phyloP scores from a whole-genome alignment of 495 filamentous ascomycete genomes.

The Penicillium paxilli region DNA sequence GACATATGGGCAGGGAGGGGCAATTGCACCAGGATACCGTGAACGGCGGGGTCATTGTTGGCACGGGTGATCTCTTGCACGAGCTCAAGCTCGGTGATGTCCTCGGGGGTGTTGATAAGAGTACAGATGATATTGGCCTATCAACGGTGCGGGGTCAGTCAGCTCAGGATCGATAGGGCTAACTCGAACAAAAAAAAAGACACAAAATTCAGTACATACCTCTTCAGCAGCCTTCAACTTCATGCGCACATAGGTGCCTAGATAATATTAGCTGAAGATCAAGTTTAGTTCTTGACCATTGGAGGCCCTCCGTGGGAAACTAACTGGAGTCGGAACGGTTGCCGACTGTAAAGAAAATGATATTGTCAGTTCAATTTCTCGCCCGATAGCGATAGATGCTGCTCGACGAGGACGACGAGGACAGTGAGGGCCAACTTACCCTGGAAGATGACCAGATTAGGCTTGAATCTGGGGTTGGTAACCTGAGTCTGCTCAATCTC shows the following conservation, averaged over 20 bases:
- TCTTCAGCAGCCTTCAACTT: conserved; percentile 96
- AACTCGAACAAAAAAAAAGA: background rate
- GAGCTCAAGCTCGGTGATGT: conserved; percentile 81
- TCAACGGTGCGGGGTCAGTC: conserved; percentile 15
- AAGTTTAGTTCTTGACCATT: background rate
- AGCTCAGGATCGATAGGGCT: background rate
- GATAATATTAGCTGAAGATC: conserved; percentile 22
- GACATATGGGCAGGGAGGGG: conserved; percentile 86
- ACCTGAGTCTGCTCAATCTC: conserved; percentile 81
- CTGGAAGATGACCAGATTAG: conserved; percentile 89
- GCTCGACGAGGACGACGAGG: no score
- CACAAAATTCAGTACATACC: conserved; percentile 60
- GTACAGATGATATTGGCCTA: conserved; percentile 89
- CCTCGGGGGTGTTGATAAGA: conserved; percentile 76
- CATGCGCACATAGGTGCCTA: conserved; percentile 98
- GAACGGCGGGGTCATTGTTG: conserved; percentile 85
- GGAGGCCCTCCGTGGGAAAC: conserved; percentile 26
- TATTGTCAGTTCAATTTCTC: conserved; percentile 12
- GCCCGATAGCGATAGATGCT: no score
- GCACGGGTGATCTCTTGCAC: conserved; percentile 75
- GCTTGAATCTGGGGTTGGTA: conserved; percentile 81
- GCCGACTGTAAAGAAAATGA: conserved; percentile 57
- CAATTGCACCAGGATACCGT: conserved; percentile 92
- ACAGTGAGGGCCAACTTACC: conserved; percentile 51
- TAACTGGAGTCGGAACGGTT: conserved; percentile 89